phyloP scores from a whole-genome alignment of 108 stramenopile species.

The Discostella pseudostelligera region DNA sequence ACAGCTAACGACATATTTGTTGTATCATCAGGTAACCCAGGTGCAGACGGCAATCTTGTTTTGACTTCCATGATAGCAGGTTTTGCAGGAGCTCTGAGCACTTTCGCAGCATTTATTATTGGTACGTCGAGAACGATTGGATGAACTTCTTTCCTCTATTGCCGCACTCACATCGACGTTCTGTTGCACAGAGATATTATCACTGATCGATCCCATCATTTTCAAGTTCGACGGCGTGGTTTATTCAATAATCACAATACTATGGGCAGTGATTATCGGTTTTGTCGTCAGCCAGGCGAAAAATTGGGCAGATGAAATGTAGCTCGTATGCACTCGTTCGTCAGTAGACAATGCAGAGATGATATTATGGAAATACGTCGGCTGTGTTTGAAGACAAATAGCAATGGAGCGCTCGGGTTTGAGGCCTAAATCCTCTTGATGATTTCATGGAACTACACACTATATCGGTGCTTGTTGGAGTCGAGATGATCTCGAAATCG shows the following conservation, averaged over 20 bases:
- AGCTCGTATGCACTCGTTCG: too few relatives aligned
- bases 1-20: not conserved
- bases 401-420: too few relatives aligned
- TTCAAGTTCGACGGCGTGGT: conserved; percentile 75
- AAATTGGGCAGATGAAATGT: conserved; percentile 81
- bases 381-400: conserved; percentile 3
- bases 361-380: too few relatives aligned
- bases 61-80: conserved; percentile 72
- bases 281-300: conserved; percentile 63
- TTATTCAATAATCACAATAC: conserved; percentile 64
- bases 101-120: conserved; percentile 72
- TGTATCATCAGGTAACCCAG: conserved; percentile 58
- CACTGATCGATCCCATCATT: conserved; percentile 72
- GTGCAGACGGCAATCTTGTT: conserved; percentile 65
- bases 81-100: conserved; percentile 75
- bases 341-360: too few relatives aligned
- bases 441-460: too few relatives aligned
- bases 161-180: not conserved
- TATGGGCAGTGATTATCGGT: conserved; percentile 68
- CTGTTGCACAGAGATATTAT: conserved; percentile 54
- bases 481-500: too few relatives aligned
- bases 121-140: conserved; percentile 11
- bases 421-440: too few relatives aligned
- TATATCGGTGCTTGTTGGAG: too few relatives aligned
- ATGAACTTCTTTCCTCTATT: not conserved